Percentiles rank a stretch among this genome's conserved stretches.
These are phyloP conservation scores for Pachysolen tannophilus DNA, from an alignment of 805 yeast genomes.

Conservation along the genomic window DNA sequence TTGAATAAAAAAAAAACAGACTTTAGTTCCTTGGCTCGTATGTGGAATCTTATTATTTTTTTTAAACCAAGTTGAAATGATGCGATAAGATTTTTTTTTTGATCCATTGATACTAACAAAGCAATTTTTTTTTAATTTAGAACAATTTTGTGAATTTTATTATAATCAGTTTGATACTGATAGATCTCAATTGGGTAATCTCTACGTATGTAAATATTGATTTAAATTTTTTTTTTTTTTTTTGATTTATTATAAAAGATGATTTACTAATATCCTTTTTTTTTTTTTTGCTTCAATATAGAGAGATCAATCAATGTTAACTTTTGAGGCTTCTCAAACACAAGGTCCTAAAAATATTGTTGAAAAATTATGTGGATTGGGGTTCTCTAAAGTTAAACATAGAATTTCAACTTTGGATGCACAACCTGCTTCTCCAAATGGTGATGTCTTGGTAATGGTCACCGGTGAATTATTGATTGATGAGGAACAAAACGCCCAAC, in stretches of 20 bases:
- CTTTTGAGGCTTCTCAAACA: constrained; percentile 88
- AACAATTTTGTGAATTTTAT: constrained; percentile 90
- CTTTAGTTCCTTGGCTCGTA: too few relatives aligned
- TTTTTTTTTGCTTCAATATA: constrained; percentile 10
- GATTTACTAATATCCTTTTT: background rate
- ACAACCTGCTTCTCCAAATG: constrained; percentile 90
- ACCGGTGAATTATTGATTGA: constrained; percentile 92
- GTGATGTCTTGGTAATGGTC: constrained; percentile 94
- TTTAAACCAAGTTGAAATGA: background rate
- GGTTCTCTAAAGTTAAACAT: constrained; percentile 90
- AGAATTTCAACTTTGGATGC: constrained; percentile 94
- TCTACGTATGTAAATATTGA: constrained; percentile 67
- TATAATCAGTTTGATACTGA: constrained; percentile 92
- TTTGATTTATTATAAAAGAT: background rate
- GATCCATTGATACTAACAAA: background rate
- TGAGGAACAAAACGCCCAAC: constrained; percentile 91
- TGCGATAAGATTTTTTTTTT: background rate
- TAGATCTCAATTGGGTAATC: constrained; percentile 84
- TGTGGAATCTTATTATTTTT: constrained; percentile 7
- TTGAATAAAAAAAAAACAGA: too few relatives aligned
- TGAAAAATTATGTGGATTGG: constrained; percentile 82
- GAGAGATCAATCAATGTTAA: constrained; percentile 96
- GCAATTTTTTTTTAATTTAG: constrained; percentile 13
- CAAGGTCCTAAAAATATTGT: constrained; percentile 93
- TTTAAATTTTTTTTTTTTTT: background rate